Evolutionary conservation across 345 rosid species (phyloP), one percentile per base, ranked within the genome.

Genomic region (Alliaria petiolata): DNA sequence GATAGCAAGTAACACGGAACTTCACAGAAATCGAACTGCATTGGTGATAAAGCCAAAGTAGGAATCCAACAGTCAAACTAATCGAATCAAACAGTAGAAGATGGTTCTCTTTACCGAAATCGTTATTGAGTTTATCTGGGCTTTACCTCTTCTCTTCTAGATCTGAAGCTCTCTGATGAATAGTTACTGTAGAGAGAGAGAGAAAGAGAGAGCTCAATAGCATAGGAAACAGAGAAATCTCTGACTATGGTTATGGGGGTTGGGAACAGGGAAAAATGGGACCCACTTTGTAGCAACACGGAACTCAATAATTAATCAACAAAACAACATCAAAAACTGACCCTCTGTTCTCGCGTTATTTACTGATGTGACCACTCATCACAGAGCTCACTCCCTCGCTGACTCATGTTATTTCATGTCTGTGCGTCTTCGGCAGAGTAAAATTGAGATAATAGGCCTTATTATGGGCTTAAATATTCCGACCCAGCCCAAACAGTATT

Each of bases 141-240:
- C 45, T 34, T 31, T 42, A 46, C n/a, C 34, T 31, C 77, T 14
- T 15, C 25, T 69, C 74, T 63, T 65, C 47, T 85, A 84, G 87
- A 86, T 84, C 90, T 86, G 67, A 70, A 77, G 62, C 73, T 65
- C 62, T 52, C 62, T 8, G 28, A 15, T 15, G 66, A 65, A 72
- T 6, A 56, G 61, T 57, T 16, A 58, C 25, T 62, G 60, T n/a
- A 45, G 17, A 62, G 54, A 31, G 62, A 59, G 53, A 70, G 70
- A 55, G 65, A 28, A 63, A 75, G 51, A 58, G 59, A 44, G 34
- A 51, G 55, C n/a, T 40, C 3, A 43, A 11, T 8, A 75, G 71
- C 79, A 71, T 68, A 62, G 49, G 26, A 68, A 42, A 60, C 61
- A 76, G 74, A 65, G 72, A 78, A 69, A 68, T 55, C 55, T 74